A percentile compares a stretch with the other conserved stretches of the same genome.
Evolutionary conservation across 805 yeast genomes (phyloP).

Genomic region (Pichia phayaonensis): DNA sequence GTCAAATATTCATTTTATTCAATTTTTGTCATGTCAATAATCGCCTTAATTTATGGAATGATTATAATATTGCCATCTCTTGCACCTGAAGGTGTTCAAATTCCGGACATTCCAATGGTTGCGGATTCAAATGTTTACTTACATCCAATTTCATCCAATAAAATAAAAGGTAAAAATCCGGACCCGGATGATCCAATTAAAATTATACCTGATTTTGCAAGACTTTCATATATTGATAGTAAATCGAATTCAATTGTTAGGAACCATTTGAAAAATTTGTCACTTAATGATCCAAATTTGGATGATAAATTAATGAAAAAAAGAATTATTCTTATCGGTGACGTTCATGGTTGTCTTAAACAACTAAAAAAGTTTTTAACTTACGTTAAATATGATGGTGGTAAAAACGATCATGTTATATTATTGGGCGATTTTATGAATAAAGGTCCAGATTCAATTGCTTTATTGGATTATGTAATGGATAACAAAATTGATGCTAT

Average conservation of each 20-base stretch:
- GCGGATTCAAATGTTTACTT: constrained; percentile 18
- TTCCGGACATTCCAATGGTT: constrained; percentile 22
- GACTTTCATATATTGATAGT: constrained; percentile 15
- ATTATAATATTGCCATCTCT: constrained; percentile 25
- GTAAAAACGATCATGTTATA: constrained; percentile 48
- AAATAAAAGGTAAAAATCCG: constrained; percentile 1
- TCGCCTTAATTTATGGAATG: constrained; percentile 22
- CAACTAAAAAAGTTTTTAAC: constrained; percentile 47
- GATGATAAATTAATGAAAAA: constrained; percentile 20
- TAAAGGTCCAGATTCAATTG: constrained; percentile 73
- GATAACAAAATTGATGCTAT: constrained; percentile 60
- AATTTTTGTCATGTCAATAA: constrained; percentile 1
- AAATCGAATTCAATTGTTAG: constrained; percentile 14
- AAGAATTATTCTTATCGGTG: constrained; percentile 71
- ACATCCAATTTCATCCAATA: constrained; percentile 24
- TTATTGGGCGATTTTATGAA: constrained; percentile 79
- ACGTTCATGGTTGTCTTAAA: constrained; percentile 72
- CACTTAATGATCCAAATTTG: constrained; percentile 1
- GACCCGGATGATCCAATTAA: constrained; percentile 24
- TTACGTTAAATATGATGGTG: constrained; percentile 38
- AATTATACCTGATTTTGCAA: constrained; percentile 19
- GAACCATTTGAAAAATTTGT: constrained; percentile 16
- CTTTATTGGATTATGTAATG: constrained; percentile 60
- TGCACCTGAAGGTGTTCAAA: constrained; percentile 26
- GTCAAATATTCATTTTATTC: constrained; percentile 9